Percentiles rank a stretch among this genome's conserved stretches.
These are phyloP conservation scores for Xylaria multiplex DNA, from an alignment of 2,329 filamentous ascomycete genomes.

Conservation along the genomic window DNA sequence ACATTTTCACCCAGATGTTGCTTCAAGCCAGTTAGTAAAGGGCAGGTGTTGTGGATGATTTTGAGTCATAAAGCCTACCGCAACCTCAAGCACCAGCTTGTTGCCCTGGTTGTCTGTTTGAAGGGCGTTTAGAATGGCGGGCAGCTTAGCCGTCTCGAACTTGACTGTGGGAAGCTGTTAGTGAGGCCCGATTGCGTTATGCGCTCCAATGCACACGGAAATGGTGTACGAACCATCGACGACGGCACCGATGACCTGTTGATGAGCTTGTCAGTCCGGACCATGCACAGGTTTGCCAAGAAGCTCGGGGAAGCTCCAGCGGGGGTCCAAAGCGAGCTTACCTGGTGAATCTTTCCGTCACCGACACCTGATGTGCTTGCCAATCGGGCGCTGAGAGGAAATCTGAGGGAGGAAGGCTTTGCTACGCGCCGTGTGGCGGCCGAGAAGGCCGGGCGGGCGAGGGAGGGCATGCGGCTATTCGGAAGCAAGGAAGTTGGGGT, in stretches of 20 bases:
- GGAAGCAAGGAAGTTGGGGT: slow-evolving; percentile 50
- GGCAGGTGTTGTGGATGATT: slow-evolving; percentile 14
- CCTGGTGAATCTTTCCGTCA: slow-evolving; percentile 76
- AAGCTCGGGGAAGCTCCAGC: slow-evolving; percentile 36
- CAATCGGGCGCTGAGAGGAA: slow-evolving; percentile 65
- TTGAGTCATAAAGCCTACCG: slow-evolving; percentile 68
- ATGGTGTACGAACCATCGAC: slow-evolving; percentile 82
- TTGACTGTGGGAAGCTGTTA: slow-evolving; percentile 74
- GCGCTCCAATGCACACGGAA: slow-evolving; percentile 26
- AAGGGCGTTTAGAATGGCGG: slow-evolving; percentile 96
- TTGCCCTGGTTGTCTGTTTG: slow-evolving; percentile 90
- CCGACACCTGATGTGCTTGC: slow-evolving; percentile 68
- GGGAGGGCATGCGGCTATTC: slow-evolving; percentile 72
- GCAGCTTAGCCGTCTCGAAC: slow-evolving; percentile 93
- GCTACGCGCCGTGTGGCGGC: slow-evolving; percentile 67
- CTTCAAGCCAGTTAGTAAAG: slow-evolving; percentile 63
- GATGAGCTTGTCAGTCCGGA: slow-evolving; percentile 58
- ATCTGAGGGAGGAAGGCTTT: slow-evolving; percentile 66
- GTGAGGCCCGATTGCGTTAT: slow-evolving; percentile 25
- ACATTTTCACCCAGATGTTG: slow-evolving; percentile 99
- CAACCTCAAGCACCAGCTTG: slow-evolving; percentile 95
- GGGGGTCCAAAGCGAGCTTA: slow-evolving; percentile 50
- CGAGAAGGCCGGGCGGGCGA: slow-evolving; percentile 68
- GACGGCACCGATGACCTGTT: slow-evolving; percentile 96
- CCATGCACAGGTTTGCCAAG: slow-evolving; percentile 46